Base-by-base conservation (phyloP, 129 eudicot genomes). In the Apium graveolens region DNA sequence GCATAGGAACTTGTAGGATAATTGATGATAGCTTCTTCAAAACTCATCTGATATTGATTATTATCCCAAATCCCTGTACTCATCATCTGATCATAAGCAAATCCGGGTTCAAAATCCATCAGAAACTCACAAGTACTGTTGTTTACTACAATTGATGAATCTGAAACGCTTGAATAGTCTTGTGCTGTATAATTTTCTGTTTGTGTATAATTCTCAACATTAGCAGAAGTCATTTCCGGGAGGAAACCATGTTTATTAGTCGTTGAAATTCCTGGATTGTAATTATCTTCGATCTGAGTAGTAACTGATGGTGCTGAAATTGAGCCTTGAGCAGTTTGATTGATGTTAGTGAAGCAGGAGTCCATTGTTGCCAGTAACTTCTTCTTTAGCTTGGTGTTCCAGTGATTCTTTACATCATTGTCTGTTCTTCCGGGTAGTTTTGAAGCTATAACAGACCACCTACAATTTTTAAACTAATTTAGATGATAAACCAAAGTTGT, bases 341-440 rank as follows among this genome's bases (percentile, higher is more conserved):
- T 75, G 31, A 77, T 62, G 71, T 20, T 16, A 42, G 76, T 6
- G 5, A 29, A 44, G 71, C 12, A 72, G 73, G 77, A 49, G 31
- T 63, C 42, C 39, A 12, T 63, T 20, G 73, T 55, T 68, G 78
- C 86, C 74, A 85, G 49, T 3, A 87, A 87, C 84, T 84, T 87
- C 86, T 92, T 92, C 90, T 90, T 92, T 74, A 92, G 53, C 72
- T 88, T 92, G 24, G 95, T 87, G 91, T 92, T 92, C 97, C 97
- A 92, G 76, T 88, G 89, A 82, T 92, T 92, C 84, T 92, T 92
- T 85, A 92, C 92, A 78, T 90, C 91, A 65, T 92, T 92, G 77
- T 91, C 94, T n/a, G 97, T 91, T 76, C 97, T 91, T 86, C 97
- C 97, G 34, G 87, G 88, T 72, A 91, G 79, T 57, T 89, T 85